These are phyloP conservation scores for Trichosporon asahii DNA, from an alignment of 1,284 basidiomycete genomes.

Conservation along the genomic window DNA sequence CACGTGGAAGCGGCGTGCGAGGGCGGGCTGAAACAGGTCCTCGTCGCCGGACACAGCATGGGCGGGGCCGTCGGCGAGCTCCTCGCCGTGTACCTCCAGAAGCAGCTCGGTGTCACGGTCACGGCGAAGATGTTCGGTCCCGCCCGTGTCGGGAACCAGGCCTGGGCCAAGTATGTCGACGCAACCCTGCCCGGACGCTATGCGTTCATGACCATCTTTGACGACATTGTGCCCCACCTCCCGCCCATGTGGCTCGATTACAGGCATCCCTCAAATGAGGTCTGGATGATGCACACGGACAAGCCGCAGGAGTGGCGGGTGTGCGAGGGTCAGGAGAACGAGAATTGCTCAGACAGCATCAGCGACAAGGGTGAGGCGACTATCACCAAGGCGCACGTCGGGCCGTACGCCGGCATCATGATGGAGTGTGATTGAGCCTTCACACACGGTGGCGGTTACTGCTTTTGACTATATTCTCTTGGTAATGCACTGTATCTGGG, in stretches of 20 bases:
- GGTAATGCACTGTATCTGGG: neutral
- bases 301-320: neutral
- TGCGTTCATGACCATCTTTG: constrained; percentile 28
- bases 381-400: neutral
- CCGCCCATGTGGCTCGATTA: constrained; percentile 19
- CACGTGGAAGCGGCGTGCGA: constrained; percentile 13
- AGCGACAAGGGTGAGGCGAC: neutral
- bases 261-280: neutral
- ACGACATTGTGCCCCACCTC: constrained; percentile 31
- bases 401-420: neutral
- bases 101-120: constrained; percentile 1
- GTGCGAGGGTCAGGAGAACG: constrained; percentile 8
- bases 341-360: neutral
- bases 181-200: constrained; percentile 20
- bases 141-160: constrained; percentile 29
- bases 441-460: neutral
- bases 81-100: constrained; percentile 24
- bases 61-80: constrained; percentile 27
- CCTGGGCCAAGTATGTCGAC: constrained; percentile 32
- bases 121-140: constrained; percentile 25
- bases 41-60: constrained; percentile 32
- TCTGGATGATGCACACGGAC: neutral
- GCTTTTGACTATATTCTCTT: neutral
- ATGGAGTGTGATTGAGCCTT: neutral
- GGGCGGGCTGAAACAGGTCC: constrained; percentile 19